Evolutionary conservation across 441 rosid species (phyloP).

Genomic region (Codiaeum variegatum): DNA sequence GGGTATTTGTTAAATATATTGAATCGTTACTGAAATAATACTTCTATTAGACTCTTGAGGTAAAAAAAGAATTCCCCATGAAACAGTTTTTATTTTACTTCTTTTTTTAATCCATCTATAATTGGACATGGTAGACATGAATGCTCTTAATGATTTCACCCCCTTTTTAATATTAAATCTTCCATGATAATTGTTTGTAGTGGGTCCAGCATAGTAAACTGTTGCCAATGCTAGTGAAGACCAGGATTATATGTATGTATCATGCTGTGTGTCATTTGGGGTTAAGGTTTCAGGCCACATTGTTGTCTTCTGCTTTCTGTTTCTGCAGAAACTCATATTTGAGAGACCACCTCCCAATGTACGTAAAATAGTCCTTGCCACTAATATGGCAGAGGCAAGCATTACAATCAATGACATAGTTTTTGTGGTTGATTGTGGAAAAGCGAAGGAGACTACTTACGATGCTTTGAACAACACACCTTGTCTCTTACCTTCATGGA

Average conservation of each 20-base stretch:
- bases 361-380: slow-evolving; percentile 92
- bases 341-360: slow-evolving; percentile 75
- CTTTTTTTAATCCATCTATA: background rate
- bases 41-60: background rate
- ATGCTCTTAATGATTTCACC: background rate
- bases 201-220: background rate
- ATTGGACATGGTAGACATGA: background rate
- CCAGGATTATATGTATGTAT: background rate
- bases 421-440: slow-evolving; percentile 97
- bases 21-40: background rate
- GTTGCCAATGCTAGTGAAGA: background rate
- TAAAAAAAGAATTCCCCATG: background rate
- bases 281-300: slow-evolving; percentile 10
- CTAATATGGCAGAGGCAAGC: slow-evolving; percentile 99
- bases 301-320: slow-evolving; percentile 16
- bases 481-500: slow-evolving; percentile 96
- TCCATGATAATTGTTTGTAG: background rate
- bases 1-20: background rate
- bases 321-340: slow-evolving; percentile 81
- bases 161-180: background rate
- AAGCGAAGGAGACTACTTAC: slow-evolving; percentile 97
- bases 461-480: slow-evolving; percentile 99
- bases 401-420: slow-evolving; percentile 93
- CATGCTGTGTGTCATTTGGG: background rate
- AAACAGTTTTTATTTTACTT: background rate